Percentiles rank a stretch among this genome's conserved stretches.
Evolutionary conservation across 192 early-diverging fungal species (phyloP).

Genomic region (Podila clonocystis): DNA sequence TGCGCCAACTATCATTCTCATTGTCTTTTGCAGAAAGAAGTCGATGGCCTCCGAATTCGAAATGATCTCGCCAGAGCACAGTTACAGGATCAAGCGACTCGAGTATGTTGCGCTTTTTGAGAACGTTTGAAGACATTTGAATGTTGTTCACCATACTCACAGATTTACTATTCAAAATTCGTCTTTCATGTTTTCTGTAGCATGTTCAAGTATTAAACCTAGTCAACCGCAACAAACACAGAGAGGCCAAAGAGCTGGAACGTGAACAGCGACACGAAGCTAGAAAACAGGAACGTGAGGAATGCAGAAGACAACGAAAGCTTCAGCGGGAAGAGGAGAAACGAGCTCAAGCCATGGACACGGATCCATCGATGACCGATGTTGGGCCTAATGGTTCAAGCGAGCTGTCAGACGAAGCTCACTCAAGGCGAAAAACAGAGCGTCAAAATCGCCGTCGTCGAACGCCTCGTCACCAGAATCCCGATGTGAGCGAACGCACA

Average conservation of each 20-base stretch:
- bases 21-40: conserved; percentile 17
- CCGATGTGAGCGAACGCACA: background rate
- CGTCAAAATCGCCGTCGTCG: conserved; percentile 19
- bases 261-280: conserved; percentile 29
- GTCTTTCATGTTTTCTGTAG: background rate
- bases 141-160: background rate
- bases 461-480: conserved; percentile 11
- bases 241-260: conserved; percentile 28
- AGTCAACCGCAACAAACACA: conserved; percentile 32
- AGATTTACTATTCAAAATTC: background rate
- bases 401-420: conserved; percentile 12
- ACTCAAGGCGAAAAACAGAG: conserved; percentile 4
- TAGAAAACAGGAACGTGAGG: conserved; percentile 29
- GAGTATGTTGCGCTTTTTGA: conserved; percentile 12
- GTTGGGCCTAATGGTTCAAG: conserved; percentile 26
- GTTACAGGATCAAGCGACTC: conserved; percentile 34
- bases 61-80: conserved; percentile 30
- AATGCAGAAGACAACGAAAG: conserved; percentile 24
- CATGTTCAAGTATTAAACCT: conserved; percentile 44
- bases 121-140: background rate
- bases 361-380: conserved; percentile 38
- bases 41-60: conserved; percentile 15
- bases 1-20: too few species aligned
- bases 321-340: conserved; percentile 15
- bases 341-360: conserved; percentile 4